Evolutionary conservation across 352 stramenopile genomes (phyloP).

Genomic region (Phytopythium montanum): DNA sequence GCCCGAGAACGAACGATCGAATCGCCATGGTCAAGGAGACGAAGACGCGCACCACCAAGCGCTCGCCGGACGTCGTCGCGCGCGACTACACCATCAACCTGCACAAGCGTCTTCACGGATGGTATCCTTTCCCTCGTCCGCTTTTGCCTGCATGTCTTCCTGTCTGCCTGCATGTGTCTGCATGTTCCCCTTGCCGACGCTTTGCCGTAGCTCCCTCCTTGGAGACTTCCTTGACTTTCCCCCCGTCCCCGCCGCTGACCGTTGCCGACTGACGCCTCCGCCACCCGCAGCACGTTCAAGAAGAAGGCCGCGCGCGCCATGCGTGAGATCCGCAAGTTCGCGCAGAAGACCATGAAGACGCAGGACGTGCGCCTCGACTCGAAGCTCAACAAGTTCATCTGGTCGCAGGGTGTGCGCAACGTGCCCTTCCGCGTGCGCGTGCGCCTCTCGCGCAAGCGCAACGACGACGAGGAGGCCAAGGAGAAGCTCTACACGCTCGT

Average conservation of each 20-base stretch:
- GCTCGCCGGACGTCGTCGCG: slow-evolving; percentile 92
- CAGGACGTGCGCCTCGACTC: slow-evolving; percentile 95
- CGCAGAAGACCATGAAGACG: slow-evolving; percentile 96
- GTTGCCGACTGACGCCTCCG: slow-evolving; percentile 16
- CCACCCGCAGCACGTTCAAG: slow-evolving; percentile 91
- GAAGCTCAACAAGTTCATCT: slow-evolving; percentile 98
- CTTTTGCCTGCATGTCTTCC: slow-evolving; percentile 14
- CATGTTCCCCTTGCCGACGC: slow-evolving; percentile 12
- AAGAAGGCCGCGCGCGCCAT: slow-evolving; percentile 97
- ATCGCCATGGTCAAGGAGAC: slow-evolving; percentile 86
- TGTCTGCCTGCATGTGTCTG: slow-evolving; percentile 13
- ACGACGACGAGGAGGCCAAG: slow-evolving; percentile 98
- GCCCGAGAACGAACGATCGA: slow-evolving; percentile 13
- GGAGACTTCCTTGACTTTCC: slow-evolving; percentile 85
- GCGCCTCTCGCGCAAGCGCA: slow-evolving; percentile 96
- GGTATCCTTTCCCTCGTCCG: slow-evolving; percentile 79
- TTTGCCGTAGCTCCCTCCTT: slow-evolving; percentile 80
- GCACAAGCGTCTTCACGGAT: slow-evolving; percentile 95
- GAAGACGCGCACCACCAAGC: slow-evolving; percentile 85
- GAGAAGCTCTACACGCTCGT: slow-evolving; percentile 99
- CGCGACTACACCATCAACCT: slow-evolving; percentile 99
- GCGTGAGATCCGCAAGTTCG: slow-evolving; percentile 98
- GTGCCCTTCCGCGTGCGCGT: slow-evolving; percentile 97
- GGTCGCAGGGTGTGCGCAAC: slow-evolving; percentile 97
- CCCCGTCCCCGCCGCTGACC: slow-evolving; percentile 15